A percentile compares a stretch with the other conserved stretches of the same genome.
phyloP scores from a whole-genome alignment of 495 filamentous ascomycete genomes.

The Penicillium robsamsonii region DNA sequence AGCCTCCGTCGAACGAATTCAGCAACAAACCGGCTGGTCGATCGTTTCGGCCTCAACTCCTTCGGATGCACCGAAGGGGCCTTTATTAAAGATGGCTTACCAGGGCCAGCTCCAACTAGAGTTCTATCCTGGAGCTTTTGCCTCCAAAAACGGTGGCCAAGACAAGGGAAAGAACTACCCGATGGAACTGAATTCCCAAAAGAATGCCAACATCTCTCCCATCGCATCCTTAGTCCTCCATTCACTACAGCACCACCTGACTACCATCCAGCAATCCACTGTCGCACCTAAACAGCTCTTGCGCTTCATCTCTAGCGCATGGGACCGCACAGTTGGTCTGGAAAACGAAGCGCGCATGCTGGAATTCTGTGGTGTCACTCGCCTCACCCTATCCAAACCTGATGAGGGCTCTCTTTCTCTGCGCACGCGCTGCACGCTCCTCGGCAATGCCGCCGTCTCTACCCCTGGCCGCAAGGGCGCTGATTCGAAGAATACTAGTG shows the following conservation, averaged over 20 bases:
- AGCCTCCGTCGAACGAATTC: conserved; percentile 68
- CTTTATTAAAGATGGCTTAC: conserved; percentile 74
- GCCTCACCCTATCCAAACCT: conserved; percentile 35
- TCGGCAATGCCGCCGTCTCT: conserved; percentile 23
- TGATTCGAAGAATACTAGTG: conserved; percentile 14
- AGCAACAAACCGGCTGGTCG: conserved; percentile 72
- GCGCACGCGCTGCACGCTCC: conserved; percentile 42
- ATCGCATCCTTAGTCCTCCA: conserved; percentile 40
- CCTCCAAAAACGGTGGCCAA: conserved; percentile 18
- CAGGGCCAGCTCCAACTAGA: conserved; percentile 70
- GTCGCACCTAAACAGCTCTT: conserved; percentile 38
- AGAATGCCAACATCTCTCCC: conserved; percentile 29
- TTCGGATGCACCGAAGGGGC: conserved; percentile 36
- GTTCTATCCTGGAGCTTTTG: conserved; percentile 66
- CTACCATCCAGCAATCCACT: conserved; percentile 32
- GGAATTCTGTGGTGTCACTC: conserved; percentile 47
- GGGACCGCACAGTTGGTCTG: conserved; percentile 38
- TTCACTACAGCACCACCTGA: conserved; percentile 35
- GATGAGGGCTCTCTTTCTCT: conserved; percentile 31
- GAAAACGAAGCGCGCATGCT: conserved; percentile 50
- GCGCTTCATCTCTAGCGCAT: conserved; percentile 40
- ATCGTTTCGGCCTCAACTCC: conserved; percentile 59
- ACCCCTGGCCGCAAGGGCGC: conserved; percentile 20
- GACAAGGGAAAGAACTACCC: conserved; percentile 24
- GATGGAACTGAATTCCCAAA: conserved; percentile 30